Conservation (phyloP, 1,139 yeast species). For the Magnusiomyces paraingens region DNA sequence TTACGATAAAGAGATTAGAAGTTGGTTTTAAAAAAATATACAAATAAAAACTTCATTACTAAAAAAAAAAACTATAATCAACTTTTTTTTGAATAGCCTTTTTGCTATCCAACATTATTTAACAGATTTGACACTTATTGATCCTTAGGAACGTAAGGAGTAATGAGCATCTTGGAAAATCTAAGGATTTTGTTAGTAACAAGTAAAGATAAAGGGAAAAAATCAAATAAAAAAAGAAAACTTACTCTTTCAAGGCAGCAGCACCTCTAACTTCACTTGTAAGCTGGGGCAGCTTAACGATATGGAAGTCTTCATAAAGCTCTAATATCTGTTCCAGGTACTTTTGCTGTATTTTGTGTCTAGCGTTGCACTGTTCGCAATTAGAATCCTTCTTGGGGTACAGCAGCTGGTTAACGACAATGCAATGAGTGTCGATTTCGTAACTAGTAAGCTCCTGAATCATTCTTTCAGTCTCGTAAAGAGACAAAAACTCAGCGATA, state of each 20-base stretch:
- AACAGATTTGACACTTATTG: not conserved
- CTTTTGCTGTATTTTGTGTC: conserved; percentile 95
- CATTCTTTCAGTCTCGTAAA: conserved; percentile 95
- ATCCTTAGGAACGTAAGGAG: conserved; percentile 23
- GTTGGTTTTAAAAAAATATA: not conserved
- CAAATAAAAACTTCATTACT: too few species aligned
- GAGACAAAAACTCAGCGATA: conserved; percentile 89
- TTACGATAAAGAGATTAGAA: too few species aligned
- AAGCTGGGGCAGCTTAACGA: conserved; percentile 89
- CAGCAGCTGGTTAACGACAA: conserved; percentile 86
- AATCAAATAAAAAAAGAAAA: conserved; percentile 37
- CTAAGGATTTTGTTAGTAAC: conserved; percentile 3
- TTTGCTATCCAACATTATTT: not conserved
- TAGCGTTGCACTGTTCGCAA: conserved; percentile 85
- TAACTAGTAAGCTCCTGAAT: conserved; percentile 91
- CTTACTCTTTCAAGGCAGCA: conserved; percentile 63
- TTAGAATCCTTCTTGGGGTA: conserved; percentile 59
- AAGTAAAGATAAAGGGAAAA: not conserved
- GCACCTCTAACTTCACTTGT: conserved; percentile 93
- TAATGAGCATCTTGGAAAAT: conserved; percentile 32
- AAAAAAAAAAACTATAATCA: not conserved
- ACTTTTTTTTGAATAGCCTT: too few species aligned
- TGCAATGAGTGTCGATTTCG: conserved; percentile 93
- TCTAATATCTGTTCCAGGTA: conserved; percentile 92
- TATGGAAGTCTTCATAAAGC: conserved; percentile 88